Evolutionary conservation across 495 filamentous ascomycete species (phyloP), one percentile per base, ranked within the genome.

Genomic region (Aspergillus haitiensis): DNA sequence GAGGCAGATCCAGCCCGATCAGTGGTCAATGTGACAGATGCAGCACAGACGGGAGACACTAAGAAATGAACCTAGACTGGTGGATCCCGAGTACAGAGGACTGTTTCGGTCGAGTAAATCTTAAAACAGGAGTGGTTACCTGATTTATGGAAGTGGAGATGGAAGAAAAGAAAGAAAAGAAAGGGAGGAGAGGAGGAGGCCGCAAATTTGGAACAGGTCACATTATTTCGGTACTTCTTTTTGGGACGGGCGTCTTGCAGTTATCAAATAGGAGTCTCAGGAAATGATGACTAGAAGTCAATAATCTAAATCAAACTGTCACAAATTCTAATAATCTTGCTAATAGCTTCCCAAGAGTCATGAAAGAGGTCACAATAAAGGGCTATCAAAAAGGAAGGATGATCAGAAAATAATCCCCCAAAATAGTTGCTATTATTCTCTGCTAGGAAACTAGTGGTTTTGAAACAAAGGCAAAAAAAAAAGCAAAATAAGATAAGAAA

Each of bases 21-120:
- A 13, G 42, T 56, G 40, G 7, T 56, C 44, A 60, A 54, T 55
- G 58, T 55, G 59, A 57, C 59, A 62, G 53, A 57, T 57, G 59
- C 59, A 27, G 21, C 21, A 61, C 40, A 46, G 39, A 39, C 59
- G 31, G 47, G 46, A 37, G 21, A 32, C 32, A 37, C n/a, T n/a
- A n/a, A n/a, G n/a, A n/a, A n/a, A n/a, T n/a, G 33, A 49, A 50
- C 51, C 35, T 51, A 37, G 18, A 10, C 18, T 46, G 36, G 59
- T 51, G 46, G 59, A 45, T 27, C 18, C 5, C 6, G 3, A 21
- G 39, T 18, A 18, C 7, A 37, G 48, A 52, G 18, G 46, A 13
- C 12, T 10, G 46, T 51, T 42, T 27, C 6, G 46, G 15, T 46
- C n/a, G 44, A 46, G 8, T n/a, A n/a, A n/a, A n/a, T n/a, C n/a